Percentiles rank a stretch among this genome's conserved stretches.
Conservation (phyloP, 176 grass and related monocot species). For the Elaeis guineensis region DNA sequence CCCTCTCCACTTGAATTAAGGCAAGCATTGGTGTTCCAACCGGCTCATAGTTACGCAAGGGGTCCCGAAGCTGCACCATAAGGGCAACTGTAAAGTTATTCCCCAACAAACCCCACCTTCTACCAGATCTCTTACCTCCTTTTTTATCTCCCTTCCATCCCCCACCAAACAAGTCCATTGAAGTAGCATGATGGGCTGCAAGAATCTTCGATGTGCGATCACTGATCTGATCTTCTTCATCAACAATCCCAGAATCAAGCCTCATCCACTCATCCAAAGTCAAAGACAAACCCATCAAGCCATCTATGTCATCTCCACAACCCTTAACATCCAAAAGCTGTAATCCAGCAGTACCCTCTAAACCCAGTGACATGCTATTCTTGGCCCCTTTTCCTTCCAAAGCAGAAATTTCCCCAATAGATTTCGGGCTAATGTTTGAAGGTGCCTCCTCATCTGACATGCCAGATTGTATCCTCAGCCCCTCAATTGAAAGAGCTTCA, state of each 20-base stretch:
- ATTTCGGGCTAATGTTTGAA: conserved; percentile 66
- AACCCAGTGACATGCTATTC: conserved; percentile 53
- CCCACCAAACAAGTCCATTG: conserved; percentile 63
- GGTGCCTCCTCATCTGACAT: conserved; percentile 88
- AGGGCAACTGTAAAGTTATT: conserved; percentile 95
- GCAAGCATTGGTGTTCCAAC: conserved; percentile 91
- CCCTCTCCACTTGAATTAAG: conserved; percentile 92
- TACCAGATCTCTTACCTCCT: conserved; percentile 62
- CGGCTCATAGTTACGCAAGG: conserved; percentile 76
- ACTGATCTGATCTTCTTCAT: conserved; percentile 69
- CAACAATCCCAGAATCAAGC: conserved; percentile 76
- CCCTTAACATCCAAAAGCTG: conserved; percentile 85
- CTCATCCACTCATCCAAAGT: conserved; percentile 95
- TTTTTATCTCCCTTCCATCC: conserved; percentile 35
- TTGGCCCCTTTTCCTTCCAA: conserved; percentile 57
- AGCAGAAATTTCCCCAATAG: conserved; percentile 72
- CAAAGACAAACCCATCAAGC: conserved; percentile 88
- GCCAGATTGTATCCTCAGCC: conserved; percentile 95
- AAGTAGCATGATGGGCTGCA: conserved; percentile 95
- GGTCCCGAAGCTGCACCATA: conserved; percentile 90
- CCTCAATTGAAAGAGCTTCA: conserved; percentile 89
- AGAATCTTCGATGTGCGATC: conserved; percentile 83
- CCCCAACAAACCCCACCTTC: conserved; percentile 82
- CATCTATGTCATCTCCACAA: conserved; percentile 60
- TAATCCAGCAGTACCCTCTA: conserved; percentile 86